Percentiles rank a stretch among this genome's conserved stretches.
Evolutionary conservation across 139 green algal species (phyloP).

Genomic region (Closterium sp.): DNA sequence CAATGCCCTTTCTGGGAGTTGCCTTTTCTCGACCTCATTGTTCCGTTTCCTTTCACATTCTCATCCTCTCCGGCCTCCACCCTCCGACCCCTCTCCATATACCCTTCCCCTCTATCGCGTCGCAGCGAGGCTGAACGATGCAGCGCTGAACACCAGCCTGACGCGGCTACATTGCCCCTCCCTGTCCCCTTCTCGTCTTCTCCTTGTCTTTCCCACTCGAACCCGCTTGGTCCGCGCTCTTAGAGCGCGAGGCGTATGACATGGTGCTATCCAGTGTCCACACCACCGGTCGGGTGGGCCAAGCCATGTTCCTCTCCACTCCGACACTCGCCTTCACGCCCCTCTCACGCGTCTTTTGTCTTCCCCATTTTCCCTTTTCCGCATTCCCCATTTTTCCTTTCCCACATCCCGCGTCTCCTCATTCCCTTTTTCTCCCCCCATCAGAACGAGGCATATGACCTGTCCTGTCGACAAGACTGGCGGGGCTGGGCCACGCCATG

Average conservation of each 20-base stretch:
- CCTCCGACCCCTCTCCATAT: no score
- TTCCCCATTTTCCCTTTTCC: no score
- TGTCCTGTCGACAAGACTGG: conserved; percentile 36
- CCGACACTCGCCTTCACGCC: conserved; percentile 3
- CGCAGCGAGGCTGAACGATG: not conserved
- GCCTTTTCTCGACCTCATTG: not conserved
- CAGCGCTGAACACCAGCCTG: not conserved
- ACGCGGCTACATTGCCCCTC: not conserved
- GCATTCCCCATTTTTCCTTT: no score
- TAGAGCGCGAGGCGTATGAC: conserved; percentile 40
- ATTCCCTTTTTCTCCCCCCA: no score
- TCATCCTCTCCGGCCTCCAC: not conserved
- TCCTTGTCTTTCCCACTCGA: not conserved
- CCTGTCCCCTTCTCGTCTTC: not conserved
- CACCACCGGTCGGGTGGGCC: conserved; percentile 16
- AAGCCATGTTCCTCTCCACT: conserved; percentile 35
- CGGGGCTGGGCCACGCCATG: conserved; percentile 44
- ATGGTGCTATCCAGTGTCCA: conserved; percentile 34
- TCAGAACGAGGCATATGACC: conserved; percentile 41
- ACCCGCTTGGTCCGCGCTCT: not conserved
- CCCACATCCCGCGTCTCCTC: no score
- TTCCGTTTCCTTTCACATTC: not conserved
- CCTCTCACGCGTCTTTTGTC: not conserved
- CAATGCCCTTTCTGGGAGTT: not conserved
- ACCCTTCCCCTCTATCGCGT: not conserved